phyloP scores from a whole-genome alignment of 2,329 filamentous ascomycete species.

The Ophiostoma ulmi region DNA sequence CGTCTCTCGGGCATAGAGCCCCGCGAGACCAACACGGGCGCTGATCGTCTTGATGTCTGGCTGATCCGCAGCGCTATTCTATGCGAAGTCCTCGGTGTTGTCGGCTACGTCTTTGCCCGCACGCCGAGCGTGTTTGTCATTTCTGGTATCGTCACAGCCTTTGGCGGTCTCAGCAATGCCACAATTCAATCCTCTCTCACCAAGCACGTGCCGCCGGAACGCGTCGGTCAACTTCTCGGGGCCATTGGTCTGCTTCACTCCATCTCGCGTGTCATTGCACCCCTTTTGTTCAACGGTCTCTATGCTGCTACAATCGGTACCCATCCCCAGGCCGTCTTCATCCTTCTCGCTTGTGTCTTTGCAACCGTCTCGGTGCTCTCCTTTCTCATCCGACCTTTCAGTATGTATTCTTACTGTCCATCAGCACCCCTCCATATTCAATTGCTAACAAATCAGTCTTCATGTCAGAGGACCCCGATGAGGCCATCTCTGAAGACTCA shows the following conservation, averaged over 20 bases:
- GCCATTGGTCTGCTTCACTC: slow-evolving; percentile 83
- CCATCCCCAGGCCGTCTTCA: slow-evolving; percentile 78
- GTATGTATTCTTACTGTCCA: slow-evolving; percentile 48
- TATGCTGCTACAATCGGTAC: slow-evolving; percentile 75
- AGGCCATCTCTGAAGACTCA: slow-evolving; percentile 6
- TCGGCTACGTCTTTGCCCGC: slow-evolving; percentile 66
- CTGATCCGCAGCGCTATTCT: slow-evolving; percentile 69
- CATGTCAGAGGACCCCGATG: slow-evolving; percentile 11
- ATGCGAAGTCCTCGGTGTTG: slow-evolving; percentile 69
- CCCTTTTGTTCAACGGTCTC: slow-evolving; percentile 77
- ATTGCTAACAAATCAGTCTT: slow-evolving; percentile 17
- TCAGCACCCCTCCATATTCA: neutral
- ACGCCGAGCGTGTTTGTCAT: slow-evolving; percentile 60
- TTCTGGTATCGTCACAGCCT: slow-evolving; percentile 65
- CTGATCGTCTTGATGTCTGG: slow-evolving; percentile 70
- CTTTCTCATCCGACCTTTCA: slow-evolving; percentile 65
- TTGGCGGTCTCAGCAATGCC: slow-evolving; percentile 81
- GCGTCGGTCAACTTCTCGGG: slow-evolving; percentile 81
- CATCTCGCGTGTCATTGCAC: slow-evolving; percentile 70
- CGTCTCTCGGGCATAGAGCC: slow-evolving; percentile 37
- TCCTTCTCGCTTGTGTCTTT: slow-evolving; percentile 65
- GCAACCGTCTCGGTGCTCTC: slow-evolving; percentile 59
- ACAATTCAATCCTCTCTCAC: slow-evolving; percentile 79
- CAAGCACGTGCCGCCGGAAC: slow-evolving; percentile 81
- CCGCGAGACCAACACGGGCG: slow-evolving; percentile 57